Conservation (phyloP, 352 stramenopile species). For the Phytophthora tentaculata region DNA sequence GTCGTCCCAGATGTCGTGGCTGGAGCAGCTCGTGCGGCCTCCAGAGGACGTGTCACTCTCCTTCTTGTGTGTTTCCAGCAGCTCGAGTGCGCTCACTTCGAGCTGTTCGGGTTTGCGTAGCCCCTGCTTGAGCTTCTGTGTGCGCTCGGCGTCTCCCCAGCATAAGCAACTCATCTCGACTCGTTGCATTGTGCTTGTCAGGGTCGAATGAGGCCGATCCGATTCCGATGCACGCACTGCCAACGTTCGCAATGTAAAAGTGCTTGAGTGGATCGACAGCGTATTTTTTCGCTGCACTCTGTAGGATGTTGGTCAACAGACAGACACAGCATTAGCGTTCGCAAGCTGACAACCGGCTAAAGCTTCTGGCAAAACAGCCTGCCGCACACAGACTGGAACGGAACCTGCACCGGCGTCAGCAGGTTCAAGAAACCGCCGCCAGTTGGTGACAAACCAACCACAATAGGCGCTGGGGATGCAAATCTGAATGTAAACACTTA, state of each 20-base stretch:
- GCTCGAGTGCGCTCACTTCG: conserved; percentile 5
- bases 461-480: conserved; percentile 4
- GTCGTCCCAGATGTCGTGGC: conserved; percentile 56
- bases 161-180: conserved; percentile 40
- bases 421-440: conserved; percentile 23
- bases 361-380: conserved; percentile 34
- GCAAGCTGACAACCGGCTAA: conserved; percentile 20
- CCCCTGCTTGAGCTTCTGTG: conserved; percentile 40
- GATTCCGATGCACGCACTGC: conserved; percentile 14
- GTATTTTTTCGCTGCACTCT: conserved; percentile 19
- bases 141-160: conserved; percentile 48
- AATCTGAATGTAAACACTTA: conserved; percentile 20
- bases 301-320: conserved; percentile 14
- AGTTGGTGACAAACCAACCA: conserved; percentile 7
- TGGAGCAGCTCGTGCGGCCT: conserved; percentile 53
- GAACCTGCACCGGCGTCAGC: conserved; percentile 25
- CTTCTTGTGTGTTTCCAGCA: conserved; percentile 12
- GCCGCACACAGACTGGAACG: conserved; percentile 11
- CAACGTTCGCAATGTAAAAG: conserved; percentile 38
- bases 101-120: conserved; percentile 12
- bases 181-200: conserved; percentile 6
- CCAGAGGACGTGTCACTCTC: conserved; percentile 42
- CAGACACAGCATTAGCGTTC: conserved; percentile 5
- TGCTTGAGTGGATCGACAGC: conserved; percentile 9
- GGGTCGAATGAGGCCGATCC: conserved; percentile 1